Conservation (phyloP, 495 filamentous ascomycete genomes). For the Penicillium antarcticum region DNA sequence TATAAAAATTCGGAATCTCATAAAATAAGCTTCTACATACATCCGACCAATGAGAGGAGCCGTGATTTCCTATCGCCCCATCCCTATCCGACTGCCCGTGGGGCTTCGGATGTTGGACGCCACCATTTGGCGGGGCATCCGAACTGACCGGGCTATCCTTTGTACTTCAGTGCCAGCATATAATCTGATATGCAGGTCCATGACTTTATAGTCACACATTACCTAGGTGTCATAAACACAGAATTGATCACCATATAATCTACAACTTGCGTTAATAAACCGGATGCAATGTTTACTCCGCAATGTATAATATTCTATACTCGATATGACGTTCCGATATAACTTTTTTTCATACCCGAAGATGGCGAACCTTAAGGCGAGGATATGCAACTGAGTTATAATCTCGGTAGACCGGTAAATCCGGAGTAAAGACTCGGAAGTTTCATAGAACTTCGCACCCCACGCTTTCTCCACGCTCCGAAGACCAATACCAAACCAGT, state of each 20-base stretch:
- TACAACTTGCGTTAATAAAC: too few species aligned
- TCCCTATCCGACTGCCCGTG: constrained; percentile 11
- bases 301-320: too few species aligned
- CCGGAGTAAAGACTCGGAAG: constrained; percentile 11
- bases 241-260: too few species aligned
- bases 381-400: not conserved
- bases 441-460: constrained; percentile 2
- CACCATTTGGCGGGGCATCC: constrained; percentile 9
- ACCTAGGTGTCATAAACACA: too few species aligned
- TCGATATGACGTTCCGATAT: too few species aligned
- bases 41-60: constrained; percentile 5
- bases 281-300: too few species aligned
- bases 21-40: not conserved
- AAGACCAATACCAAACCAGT: constrained; percentile 11
- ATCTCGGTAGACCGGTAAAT: constrained; percentile 8
- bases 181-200: not conserved
- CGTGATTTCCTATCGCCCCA: constrained; percentile 7
- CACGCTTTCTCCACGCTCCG: constrained; percentile 24
- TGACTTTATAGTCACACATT: too few species aligned
- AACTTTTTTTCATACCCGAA: too few species aligned
- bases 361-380: not conserved
- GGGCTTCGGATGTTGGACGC: constrained; percentile 16
- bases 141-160: not conserved
- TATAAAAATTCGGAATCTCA: not conserved
- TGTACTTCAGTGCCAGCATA: too few species aligned